Evolutionary conservation across 768 basidiomycete genomes (phyloP).

Genomic region (Cubamyces sp.): DNA sequence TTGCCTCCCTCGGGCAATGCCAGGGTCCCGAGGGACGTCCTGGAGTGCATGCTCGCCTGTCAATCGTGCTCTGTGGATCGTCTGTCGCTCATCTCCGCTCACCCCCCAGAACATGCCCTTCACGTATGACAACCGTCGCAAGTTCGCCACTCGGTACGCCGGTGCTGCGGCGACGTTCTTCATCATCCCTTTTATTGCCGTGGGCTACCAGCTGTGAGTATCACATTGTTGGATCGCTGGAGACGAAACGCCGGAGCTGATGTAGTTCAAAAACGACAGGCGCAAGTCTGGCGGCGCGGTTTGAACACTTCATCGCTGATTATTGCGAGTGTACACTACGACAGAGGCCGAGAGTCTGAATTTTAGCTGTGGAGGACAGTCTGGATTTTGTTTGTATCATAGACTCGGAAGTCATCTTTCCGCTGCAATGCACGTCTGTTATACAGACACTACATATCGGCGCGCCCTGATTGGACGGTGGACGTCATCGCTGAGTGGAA

Average conservation of each 20-base stretch:
- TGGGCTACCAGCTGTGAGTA: slow-evolving; percentile 64
- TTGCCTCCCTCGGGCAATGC: background rate
- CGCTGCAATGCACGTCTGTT: too few species aligned
- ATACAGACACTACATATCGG: background rate
- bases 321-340: slow-evolving; percentile 27
- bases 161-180: slow-evolving; percentile 56
- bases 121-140: slow-evolving; percentile 31
- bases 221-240: background rate
- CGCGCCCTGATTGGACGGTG: background rate
- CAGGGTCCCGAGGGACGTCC: background rate
- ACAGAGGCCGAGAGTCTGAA: slow-evolving; percentile 23
- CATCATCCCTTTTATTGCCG: slow-evolving; percentile 65
- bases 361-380: background rate
- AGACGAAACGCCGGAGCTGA: slow-evolving; percentile 20
- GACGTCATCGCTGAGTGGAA: too few species aligned
- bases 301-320: slow-evolving; percentile 18
- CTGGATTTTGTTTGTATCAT: slow-evolving; percentile 9
- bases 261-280: slow-evolving; percentile 19
- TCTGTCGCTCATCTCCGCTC: background rate
- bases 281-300: slow-evolving; percentile 27
- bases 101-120: slow-evolving; percentile 38
- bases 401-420: background rate
- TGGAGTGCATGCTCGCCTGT: too few species aligned
- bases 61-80: too few species aligned
- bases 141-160: slow-evolving; percentile 47